Evolutionary conservation across 805 yeast genomes (phyloP), one percentile per base, ranked within the genome.

Genomic region (Saturnispora sekii): DNA sequence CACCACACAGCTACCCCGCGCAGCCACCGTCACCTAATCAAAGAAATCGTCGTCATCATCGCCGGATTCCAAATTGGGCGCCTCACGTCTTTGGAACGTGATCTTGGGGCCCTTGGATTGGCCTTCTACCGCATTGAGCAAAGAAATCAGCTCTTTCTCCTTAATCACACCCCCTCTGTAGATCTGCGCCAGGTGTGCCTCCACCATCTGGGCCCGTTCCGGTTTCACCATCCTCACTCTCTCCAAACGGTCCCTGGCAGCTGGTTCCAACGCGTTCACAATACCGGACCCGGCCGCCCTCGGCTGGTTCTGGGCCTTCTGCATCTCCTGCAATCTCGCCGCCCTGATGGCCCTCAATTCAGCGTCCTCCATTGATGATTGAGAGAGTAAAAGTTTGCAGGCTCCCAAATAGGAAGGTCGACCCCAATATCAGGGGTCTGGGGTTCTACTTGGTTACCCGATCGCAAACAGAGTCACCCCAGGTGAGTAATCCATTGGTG

Each of bases 281-380:
- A 62, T 17, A 68, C 54, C 42, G 54, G 59, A 45, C 43, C 49
- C 11, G 53, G 26, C 31, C 5, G 12, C 54, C 35, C 50, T 55
- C 21, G 35, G 26, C 30, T 32, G 18, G 16, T 14, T 26, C 31
- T 4, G 35, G 29, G 29, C 40, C 44, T 73, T 69, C 60, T 84
- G 94, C 50, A 90, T 68, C 63, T 90, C 96, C 18, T 82, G 81
- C 54, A 90, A 64, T 53, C 97, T 76, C n/a, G 97, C 97, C 38
- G 86, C 87, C 54, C 97, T 76, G 51, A 90, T 84, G 30, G 96
- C 96, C 53, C 81, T 79, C 48, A 90, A 68, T 63, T 90, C 98
- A 17, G 79, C 64, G 60, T 87, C 90, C 55, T 86, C 96, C 96
- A 88, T 87, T n/a, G 5, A 21, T 21, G 14, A 17, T 3, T 21